Percentiles rank a stretch among this genome's conserved stretches.
Evolutionary conservation across 257 asterid species (phyloP).

Genomic region (Coffea eugenioides): DNA sequence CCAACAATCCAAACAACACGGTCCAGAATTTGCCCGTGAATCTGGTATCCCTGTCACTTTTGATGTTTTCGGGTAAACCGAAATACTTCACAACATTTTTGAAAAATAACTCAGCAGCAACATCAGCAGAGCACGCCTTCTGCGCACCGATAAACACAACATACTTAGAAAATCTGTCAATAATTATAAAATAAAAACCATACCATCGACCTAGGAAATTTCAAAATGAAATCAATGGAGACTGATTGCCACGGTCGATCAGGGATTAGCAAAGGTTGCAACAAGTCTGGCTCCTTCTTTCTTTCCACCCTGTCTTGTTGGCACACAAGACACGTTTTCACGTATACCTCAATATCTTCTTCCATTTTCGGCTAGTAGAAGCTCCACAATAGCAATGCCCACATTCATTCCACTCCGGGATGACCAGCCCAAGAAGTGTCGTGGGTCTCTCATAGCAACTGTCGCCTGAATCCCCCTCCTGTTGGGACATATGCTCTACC

Average conservation of each 20-base stretch:
- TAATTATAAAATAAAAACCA: background rate
- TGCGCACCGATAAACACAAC: background rate
- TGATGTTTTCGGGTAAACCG: background rate
- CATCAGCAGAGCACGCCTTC: background rate
- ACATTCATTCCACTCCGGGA: too few species aligned
- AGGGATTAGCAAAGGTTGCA: background rate
- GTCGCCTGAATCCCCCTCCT: too few species aligned
- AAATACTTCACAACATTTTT: constrained; percentile 1
- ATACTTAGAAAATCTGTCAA: background rate
- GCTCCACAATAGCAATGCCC: too few species aligned
- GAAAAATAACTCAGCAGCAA: background rate
- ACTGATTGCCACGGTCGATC: background rate
- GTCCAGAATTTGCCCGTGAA: constrained; percentile 1
- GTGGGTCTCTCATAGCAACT: too few species aligned
- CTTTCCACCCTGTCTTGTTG: too few species aligned
- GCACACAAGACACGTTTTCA: too few species aligned
- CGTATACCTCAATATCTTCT: too few species aligned
- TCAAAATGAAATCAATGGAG: background rate
- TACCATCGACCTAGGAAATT: background rate
- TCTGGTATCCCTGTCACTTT: background rate
- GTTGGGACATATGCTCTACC: too few species aligned
- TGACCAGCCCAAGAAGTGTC: too few species aligned
- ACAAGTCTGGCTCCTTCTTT: too few species aligned
- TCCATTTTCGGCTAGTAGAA: too few species aligned
- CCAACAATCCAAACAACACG: background rate